phyloP scores from a whole-genome alignment of 2,329 filamentous ascomycete species.

The Hymenoscyphus scutula region DNA sequence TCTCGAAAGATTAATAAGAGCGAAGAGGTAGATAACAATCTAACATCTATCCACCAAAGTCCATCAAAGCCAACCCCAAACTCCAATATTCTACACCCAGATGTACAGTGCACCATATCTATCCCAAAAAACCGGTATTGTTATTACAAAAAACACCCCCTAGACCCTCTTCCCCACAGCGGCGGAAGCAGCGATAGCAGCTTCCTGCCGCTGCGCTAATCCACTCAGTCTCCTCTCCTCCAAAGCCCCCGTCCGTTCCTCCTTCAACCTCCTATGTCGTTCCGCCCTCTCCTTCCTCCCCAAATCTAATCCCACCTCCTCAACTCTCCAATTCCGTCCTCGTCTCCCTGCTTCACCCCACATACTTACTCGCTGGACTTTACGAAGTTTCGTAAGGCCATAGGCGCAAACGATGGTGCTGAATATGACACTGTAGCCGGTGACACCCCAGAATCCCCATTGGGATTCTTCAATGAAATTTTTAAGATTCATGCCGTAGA shows the following conservation, averaged over 20 bases:
- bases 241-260: slow-evolving; percentile 22
- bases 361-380: slow-evolving; percentile 88
- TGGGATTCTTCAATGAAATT: slow-evolving; percentile 97
- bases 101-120: not conserved
- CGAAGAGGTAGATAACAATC: slow-evolving; percentile 2
- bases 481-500: slow-evolving; percentile 99
- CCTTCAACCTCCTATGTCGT: slow-evolving; percentile 28
- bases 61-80: not conserved
- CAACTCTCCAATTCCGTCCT: slow-evolving; percentile 33
- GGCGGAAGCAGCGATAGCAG: slow-evolving; percentile 13
- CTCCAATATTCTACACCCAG: not conserved
- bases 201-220: slow-evolving; percentile 17
- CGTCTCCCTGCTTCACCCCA: slow-evolving; percentile 41
- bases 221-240: slow-evolving; percentile 20
- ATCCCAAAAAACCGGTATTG: not conserved
- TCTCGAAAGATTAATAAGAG: not conserved
- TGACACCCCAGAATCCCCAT: slow-evolving; percentile 79
- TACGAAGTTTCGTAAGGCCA: slow-evolving; percentile 77
- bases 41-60: not conserved
- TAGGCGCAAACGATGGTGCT: slow-evolving; percentile 78
- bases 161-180: slow-evolving; percentile 9
- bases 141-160: not conserved
- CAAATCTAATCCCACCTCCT: slow-evolving; percentile 28
- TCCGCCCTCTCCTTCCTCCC: slow-evolving; percentile 28
- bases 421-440: slow-evolving; percentile 65